These are phyloP conservation scores for Saccharomyces hybrid DNA, from an alignment of 1,139 yeast species.

Conservation along the genomic window DNA sequence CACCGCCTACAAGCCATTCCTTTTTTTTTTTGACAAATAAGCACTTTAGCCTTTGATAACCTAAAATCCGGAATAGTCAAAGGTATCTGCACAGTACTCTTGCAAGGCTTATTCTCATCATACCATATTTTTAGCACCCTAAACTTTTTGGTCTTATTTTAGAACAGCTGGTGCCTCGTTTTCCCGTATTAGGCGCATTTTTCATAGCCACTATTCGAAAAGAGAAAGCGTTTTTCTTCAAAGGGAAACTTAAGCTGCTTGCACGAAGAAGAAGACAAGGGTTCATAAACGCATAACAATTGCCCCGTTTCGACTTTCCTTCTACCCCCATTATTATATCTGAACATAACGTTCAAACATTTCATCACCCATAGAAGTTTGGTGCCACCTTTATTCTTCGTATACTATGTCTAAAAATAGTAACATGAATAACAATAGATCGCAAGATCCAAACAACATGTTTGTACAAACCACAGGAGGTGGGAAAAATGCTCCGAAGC, in stretches of 20 bases:
- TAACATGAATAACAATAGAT: constrained; percentile 11
- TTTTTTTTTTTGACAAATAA: too few relatives aligned
- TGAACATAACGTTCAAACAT: neutral
- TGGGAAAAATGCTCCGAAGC: constrained; percentile 39
- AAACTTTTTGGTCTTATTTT: neutral
- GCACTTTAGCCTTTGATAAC: neutral
- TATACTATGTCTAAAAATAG: constrained; percentile 12
- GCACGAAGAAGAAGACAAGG: neutral
- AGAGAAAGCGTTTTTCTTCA: neutral
- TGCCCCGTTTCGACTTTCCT: neutral
- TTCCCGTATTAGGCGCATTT: neutral
- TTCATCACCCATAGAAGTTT: neutral
- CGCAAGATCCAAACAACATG: constrained; percentile 6
- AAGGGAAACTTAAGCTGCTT: neutral
- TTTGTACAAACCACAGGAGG: constrained; percentile 32
- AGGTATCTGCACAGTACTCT: neutral
- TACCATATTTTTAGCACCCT: neutral
- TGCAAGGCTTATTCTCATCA: neutral
- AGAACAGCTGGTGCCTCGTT: constrained; percentile 1
- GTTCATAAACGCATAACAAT: neutral
- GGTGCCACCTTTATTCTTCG: neutral
- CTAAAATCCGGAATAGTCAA: neutral
- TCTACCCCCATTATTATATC: neutral
- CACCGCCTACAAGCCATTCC: neutral
- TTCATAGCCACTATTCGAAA: neutral